A percentile compares a stretch with the other conserved stretches of the same genome.
phyloP scores from a whole-genome alignment of 306 rosid genomes.

The Crotalaria pallida region DNA sequence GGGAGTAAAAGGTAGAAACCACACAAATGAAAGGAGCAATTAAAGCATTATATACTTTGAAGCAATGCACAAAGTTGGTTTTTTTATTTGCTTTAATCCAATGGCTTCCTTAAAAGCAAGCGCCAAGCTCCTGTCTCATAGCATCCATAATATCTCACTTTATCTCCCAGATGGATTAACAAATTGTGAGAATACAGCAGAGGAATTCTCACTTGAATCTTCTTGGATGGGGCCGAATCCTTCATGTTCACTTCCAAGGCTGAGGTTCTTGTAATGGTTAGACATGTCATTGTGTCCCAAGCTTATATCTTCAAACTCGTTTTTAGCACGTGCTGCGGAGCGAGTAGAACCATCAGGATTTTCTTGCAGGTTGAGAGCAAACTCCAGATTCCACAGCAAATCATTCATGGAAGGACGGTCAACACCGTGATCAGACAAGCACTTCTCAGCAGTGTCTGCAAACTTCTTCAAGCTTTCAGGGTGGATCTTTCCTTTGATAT shows the following conservation, averaged over 20 bases:
- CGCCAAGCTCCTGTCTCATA: neutral
- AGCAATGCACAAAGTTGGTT: neutral
- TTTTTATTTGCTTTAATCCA: slow-evolving; percentile 25
- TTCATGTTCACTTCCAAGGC: slow-evolving; percentile 36
- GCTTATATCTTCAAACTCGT: slow-evolving; percentile 30
- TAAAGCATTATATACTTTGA: slow-evolving; percentile 13
- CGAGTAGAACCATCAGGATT: slow-evolving; percentile 19
- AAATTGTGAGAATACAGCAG: slow-evolving; percentile 27
- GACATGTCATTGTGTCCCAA: slow-evolving; percentile 12
- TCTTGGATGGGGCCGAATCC: neutral
- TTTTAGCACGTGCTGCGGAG: slow-evolving; percentile 1
- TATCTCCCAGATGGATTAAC: slow-evolving; percentile 27
- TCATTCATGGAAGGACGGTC: slow-evolving; percentile 56
- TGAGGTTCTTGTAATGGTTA: slow-evolving; percentile 27
- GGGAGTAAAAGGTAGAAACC: neutral
- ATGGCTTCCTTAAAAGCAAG: slow-evolving; percentile 21
- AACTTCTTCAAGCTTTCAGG: slow-evolving; percentile 47
- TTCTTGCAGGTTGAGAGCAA: slow-evolving; percentile 48
- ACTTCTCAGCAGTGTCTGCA: slow-evolving; percentile 47
- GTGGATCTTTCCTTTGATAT: slow-evolving; percentile 36
- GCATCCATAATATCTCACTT: slow-evolving; percentile 1
- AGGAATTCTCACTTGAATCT: neutral
- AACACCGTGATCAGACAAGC: slow-evolving; percentile 43
- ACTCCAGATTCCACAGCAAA: slow-evolving; percentile 51
- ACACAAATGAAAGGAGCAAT: slow-evolving; percentile 5